Evolutionary conservation across 306 rosid genomes (phyloP), one percentile per base, ranked within the genome.

Genomic region (Hylodesmum podocarpum): DNA sequence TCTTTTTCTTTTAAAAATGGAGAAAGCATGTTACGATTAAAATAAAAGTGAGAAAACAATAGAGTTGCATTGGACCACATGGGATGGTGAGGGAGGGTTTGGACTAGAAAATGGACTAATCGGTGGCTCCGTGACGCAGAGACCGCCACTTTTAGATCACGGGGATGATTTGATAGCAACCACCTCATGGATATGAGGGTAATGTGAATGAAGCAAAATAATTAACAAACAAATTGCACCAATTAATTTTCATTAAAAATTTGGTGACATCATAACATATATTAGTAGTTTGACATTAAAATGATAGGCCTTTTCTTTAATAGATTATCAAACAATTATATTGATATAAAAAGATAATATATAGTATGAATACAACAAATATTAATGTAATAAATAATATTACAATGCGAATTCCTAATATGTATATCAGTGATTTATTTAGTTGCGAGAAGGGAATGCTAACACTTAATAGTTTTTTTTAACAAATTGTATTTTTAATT

Each of bases 61-160:
- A 77, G 53, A 46, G 71, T 71, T 76, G 58, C 36, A 47, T 64
- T 69, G 84, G 78, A 46, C 72, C 87, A 82, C 87, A 85, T 87
- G 89, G 84, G 78, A 80, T 39, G 66, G 49, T 25, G 77, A 43
- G 50, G 64, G 79, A 40, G 8, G 21, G 70, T 53, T 73, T 79
- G 6, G 71, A 82, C 29, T 77, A 73, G 66, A 72, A 82, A 80
- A 83, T 67, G 62, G 55, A 69, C 71, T 68, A 36, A 81, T 73
- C 55, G 81, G 75, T 75, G 84, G 43, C 65, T 54, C 61, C 66
- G 78, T 80, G 78, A 77, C 72, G 41, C 49, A 64, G 43, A 72
- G n/a, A 70, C 67, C 53, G 79, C 75, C 70, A 71, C 81, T 70
- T 77, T 53, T 43, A 50, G 55, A 22, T 83, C 84, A 75, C 79